phyloP scores from a whole-genome alignment of 345 rosid genomes.

The Eucalyptus victrix region DNA sequence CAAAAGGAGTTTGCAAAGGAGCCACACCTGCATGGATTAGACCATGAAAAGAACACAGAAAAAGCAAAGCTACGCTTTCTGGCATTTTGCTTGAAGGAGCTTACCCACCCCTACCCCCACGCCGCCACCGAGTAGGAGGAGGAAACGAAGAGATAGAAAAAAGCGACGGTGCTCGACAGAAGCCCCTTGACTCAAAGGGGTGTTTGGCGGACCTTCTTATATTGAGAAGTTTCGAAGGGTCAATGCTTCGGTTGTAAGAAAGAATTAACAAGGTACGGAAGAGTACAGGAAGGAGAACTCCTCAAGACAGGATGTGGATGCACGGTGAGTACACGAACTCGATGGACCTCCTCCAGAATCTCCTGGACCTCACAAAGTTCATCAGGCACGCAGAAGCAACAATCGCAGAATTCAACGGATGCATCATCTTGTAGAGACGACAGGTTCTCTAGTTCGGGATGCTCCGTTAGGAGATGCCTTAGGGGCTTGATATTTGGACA shows the following conservation, averaged over 20 bases:
- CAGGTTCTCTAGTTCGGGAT: background rate
- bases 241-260: background rate
- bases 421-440: background rate
- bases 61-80: background rate
- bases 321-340: background rate
- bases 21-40: background rate
- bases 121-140: background rate
- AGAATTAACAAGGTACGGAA: background rate
- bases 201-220: background rate
- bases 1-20: background rate
- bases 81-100: background rate
- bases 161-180: background rate
- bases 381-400: background rate
- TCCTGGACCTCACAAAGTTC: background rate
- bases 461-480: background rate
- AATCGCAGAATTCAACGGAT: background rate
- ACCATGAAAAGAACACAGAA: background rate
- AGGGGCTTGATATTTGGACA: background rate
- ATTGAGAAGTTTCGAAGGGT: background rate
- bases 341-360: background rate
- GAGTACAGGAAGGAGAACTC: background rate
- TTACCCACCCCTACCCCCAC: background rate
- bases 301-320: background rate
- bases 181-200: background rate
- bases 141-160: background rate